Percentiles rank a stretch among this genome's conserved stretches.
Evolutionary conservation across 2,329 filamentous ascomycete genomes (phyloP).

Genomic region (Pestalotiopsis fici): DNA sequence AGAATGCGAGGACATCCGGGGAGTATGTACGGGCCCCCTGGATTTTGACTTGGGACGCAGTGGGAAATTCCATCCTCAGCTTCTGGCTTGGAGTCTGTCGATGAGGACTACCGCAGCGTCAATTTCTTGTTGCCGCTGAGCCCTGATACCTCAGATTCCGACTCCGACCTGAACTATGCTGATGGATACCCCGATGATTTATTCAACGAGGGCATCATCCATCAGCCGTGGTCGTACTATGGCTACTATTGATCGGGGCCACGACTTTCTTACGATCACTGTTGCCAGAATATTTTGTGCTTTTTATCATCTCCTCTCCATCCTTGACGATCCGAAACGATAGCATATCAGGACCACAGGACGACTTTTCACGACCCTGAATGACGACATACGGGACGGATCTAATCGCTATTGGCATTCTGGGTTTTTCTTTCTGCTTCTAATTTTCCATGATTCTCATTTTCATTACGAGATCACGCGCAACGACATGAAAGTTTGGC

Average conservation of each 20-base stretch:
- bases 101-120: constrained; percentile 9
- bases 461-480: not conserved
- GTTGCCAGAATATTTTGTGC: not conserved
- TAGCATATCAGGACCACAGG: not conserved
- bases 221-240: not conserved
- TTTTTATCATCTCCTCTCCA: not conserved
- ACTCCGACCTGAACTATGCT: not conserved
- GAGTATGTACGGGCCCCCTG: not conserved
- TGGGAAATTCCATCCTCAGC: constrained; percentile 6
- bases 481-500: not conserved
- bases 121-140: constrained; percentile 2
- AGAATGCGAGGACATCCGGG: not conserved
- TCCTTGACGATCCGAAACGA: not conserved
- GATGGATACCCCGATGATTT: not conserved
- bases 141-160: not conserved
- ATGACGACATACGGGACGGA: not conserved
- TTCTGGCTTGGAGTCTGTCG: constrained; percentile 5
- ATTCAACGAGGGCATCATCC: not conserved
- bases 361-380: not conserved
- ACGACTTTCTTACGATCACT: not conserved
- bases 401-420: not conserved
- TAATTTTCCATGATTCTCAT: not conserved
- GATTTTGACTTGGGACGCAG: constrained; percentile 8
- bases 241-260: not conserved
- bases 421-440: not conserved